Evolutionary conservation across 768 basidiomycete species (phyloP), one percentile per base, ranked within the genome.

Genomic region (Rhodotorula graminis): DNA sequence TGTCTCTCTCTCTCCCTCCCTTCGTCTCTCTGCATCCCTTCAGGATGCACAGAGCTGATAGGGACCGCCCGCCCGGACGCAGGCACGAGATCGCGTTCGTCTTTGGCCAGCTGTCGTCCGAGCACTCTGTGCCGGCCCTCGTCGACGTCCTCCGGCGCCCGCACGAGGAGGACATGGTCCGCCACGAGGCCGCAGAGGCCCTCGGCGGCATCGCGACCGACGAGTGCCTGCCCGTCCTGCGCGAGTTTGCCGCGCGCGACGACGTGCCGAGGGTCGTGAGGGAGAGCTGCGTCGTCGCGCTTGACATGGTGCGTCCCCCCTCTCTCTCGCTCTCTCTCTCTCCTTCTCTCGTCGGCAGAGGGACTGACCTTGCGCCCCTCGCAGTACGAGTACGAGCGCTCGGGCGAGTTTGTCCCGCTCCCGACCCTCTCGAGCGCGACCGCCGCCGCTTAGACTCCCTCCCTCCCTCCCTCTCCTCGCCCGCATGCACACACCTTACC

Each of bases 71-170:
- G 7, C 11, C 0, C 21, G 2, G 33, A 3, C 23, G 27, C 77
- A 95, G 94, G 74, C 96, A 99, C 81, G 96, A 99, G 81, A 92
- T 99, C 60, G 96, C 96, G 2, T 99, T 97, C 81, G 90, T 99
- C 58, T 97, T 98, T 78, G 96, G 96, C 21, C 96, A 99, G 83
- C 85, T 99, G 56, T 87, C 92, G 63, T 93, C 92, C 2, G 84
- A 89, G 11, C 88, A 93, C 80, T 90, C 93, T 0, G 90, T 98
- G 31, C 93, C 94, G 18, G 85, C 90, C 1, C 84, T 99, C 46
- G 80, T 97, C 49, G 81, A 85, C 52, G 91, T 95, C 42, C 84
- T 99, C n/a, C 84, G 86, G 74, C 83, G 93, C 75, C 67, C 80
- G 3, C 79, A 82, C 3, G 96, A 98, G 81, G 89, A 89, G 19